Percentiles rank a stretch among this genome's conserved stretches.
phyloP scores from a whole-genome alignment of 2,329 filamentous ascomycete genomes.

The Trichophyton schoenleinii region DNA sequence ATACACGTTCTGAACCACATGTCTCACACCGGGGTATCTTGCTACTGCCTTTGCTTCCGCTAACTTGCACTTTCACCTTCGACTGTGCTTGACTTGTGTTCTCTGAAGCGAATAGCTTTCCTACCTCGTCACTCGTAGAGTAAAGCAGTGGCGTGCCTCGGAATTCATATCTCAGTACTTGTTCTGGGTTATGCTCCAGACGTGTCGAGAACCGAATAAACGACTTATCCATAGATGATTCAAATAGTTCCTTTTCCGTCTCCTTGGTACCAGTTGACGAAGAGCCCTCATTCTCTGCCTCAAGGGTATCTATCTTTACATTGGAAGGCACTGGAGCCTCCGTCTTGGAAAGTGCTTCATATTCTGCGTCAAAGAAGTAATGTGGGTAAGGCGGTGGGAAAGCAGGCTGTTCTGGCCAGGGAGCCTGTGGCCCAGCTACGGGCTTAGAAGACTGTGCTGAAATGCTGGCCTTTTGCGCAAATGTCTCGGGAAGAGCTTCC shows the following conservation, averaged over 20 bases:
- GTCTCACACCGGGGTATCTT: constrained; percentile 62
- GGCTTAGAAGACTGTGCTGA: constrained; percentile 24
- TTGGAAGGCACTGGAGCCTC: constrained; percentile 39
- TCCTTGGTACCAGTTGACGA: constrained; percentile 16
- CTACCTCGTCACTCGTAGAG: constrained; percentile 61
- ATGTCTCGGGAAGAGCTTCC: constrained; percentile 56
- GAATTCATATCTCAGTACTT: constrained; percentile 71
- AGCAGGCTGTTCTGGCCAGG: constrained; percentile 58
- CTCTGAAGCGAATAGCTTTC: constrained; percentile 43
- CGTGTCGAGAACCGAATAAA: constrained; percentile 74
- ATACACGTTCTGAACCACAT: constrained; percentile 63
- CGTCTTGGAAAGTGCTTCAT: constrained; percentile 60
- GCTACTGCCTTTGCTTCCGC: constrained; percentile 15
- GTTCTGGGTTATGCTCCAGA: constrained; percentile 67
- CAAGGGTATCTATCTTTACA: constrained; percentile 32
- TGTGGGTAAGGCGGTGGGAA: constrained; percentile 61
- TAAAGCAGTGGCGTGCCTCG: constrained; percentile 64
- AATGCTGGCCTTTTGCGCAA: constrained; percentile 57
- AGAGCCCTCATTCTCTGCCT: constrained; percentile 22
- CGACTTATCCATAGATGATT: constrained; percentile 59
- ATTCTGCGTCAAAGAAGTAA: constrained; percentile 81
- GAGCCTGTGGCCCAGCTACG: constrained; percentile 38
- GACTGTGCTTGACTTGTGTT: constrained; percentile 12
- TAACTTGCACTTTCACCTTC: constrained; percentile 18
- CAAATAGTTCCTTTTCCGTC: constrained; percentile 55